phyloP scores from a whole-genome alignment of 495 filamentous ascomycete species.

The Talaromyces nanjingensis region DNA sequence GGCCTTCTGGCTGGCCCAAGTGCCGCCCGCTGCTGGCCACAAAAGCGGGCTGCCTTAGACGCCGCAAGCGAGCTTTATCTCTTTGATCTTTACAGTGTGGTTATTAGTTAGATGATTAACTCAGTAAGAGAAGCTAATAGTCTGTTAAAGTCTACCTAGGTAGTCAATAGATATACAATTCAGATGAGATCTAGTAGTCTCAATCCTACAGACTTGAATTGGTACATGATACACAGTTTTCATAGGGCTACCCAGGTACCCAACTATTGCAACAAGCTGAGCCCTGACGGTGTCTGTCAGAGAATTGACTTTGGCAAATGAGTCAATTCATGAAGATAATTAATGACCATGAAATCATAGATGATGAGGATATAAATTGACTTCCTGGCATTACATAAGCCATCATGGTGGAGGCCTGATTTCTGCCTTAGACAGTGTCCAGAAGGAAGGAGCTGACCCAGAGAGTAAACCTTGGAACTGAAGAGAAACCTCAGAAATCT shows the following conservation, averaged over 20 bases:
- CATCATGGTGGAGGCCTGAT: not conserved
- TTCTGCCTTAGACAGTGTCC: not conserved
- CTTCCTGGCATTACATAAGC: not conserved
- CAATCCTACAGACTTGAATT: not conserved
- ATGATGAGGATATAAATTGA: not conserved
- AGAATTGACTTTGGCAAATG: too few species aligned
- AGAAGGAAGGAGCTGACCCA: not conserved
- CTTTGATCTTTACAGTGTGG: not conserved
- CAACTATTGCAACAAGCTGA: not conserved
- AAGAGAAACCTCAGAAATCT: not conserved
- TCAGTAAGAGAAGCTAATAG: not conserved
- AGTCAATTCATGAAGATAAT: too few species aligned
- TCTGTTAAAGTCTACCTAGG: not conserved
- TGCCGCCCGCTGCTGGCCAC: constrained; percentile 29
- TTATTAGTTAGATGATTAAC: not conserved
- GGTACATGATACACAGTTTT: not conserved
- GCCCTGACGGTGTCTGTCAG: not conserved
- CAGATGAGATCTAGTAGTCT: not conserved
- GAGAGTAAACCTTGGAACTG: not conserved
- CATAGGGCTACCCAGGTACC: not conserved
- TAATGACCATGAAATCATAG: not conserved
- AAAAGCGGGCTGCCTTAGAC: constrained; percentile 31
- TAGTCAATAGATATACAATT: not conserved
- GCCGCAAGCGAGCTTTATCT: constrained; percentile 20
- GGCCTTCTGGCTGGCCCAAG: constrained; percentile 37